Conservation (phyloP, 495 filamentous ascomycete species). For the Aspergillus indologenus region DNA sequence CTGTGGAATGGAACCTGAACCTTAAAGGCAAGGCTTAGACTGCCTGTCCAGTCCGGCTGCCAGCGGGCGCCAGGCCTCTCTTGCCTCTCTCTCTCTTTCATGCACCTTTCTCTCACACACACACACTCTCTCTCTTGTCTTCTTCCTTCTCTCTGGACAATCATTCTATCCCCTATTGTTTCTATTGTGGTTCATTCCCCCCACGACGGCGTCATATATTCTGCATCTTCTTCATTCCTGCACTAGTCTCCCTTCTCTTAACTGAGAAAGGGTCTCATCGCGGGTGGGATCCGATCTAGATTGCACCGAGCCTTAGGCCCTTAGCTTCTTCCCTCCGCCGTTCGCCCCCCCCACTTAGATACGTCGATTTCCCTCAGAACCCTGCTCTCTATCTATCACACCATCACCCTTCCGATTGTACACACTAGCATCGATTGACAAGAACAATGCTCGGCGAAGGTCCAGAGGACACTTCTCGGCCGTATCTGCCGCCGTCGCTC, state of each 20-base stretch:
- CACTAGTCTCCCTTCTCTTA: not conserved
- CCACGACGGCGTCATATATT: not conserved
- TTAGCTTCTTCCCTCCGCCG: conserved; percentile 12
- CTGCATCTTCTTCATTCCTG: conserved; percentile 2
- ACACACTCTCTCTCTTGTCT: conserved; percentile 16
- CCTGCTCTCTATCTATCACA: conserved; percentile 7
- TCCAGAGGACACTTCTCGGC: conserved; percentile 32
- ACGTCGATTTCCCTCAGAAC: conserved; percentile 10
- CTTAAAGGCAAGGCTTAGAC: conserved; percentile 7
- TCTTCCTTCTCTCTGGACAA: conserved; percentile 3
- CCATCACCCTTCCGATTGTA: conserved; percentile 12
- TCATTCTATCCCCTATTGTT: conserved; percentile 5
- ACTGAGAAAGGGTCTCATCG: not conserved
- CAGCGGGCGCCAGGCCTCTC: not conserved
- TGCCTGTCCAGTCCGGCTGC: no score
- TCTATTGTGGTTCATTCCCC: not conserved
- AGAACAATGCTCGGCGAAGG: conserved; percentile 38
- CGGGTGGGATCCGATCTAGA: conserved; percentile 19
- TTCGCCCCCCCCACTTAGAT: conserved; percentile 14
- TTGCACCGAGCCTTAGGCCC: conserved; percentile 5
- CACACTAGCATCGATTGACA: not conserved
- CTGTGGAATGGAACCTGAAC: conserved; percentile 18
- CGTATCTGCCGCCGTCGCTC: conserved; percentile 34
- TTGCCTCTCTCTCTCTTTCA: conserved; percentile 10
- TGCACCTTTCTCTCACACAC: conserved; percentile 10